phyloP scores from a whole-genome alignment of 202 grass and related monocot species.

The Cymbopogon flexuosus region DNA sequence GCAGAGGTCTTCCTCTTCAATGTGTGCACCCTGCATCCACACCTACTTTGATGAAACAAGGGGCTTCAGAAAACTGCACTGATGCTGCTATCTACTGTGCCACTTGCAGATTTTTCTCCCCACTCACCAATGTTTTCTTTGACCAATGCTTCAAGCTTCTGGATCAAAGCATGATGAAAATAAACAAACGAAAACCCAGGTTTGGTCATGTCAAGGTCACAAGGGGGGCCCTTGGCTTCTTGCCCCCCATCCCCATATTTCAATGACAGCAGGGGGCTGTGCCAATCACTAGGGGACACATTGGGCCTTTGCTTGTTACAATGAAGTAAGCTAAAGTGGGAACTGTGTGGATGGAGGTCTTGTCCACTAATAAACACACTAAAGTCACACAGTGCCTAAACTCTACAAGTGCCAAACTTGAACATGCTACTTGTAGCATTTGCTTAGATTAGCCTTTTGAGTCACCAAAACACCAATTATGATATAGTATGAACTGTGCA shows the following conservation, averaged over 20 bases:
- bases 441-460: constrained; percentile 30
- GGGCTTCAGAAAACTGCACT: constrained; percentile 7
- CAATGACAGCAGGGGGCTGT: constrained; percentile 47
- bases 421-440: constrained; percentile 40
- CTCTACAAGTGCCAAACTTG: constrained; percentile 38
- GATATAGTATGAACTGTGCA: neutral
- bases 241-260: constrained; percentile 26
- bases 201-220: constrained; percentile 68
- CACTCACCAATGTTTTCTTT: constrained; percentile 44
- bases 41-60: constrained; percentile 31
- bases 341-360: constrained; percentile 27
- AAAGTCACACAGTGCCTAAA: constrained; percentile 29
- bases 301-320: constrained; percentile 49
- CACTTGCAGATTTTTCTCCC: constrained; percentile 30
- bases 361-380: constrained; percentile 31
- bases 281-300: constrained; percentile 57
- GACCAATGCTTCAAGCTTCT: constrained; percentile 40
- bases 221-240: constrained; percentile 1
- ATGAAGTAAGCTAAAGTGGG: constrained; percentile 52
- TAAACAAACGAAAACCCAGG: constrained; percentile 39
- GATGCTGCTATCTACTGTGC: constrained; percentile 37
- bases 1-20: constrained; percentile 3
- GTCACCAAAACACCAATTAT: constrained; percentile 33
- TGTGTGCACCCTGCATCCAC: neutral
- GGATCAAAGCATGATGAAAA: neutral